A percentile compares a stretch with the other conserved stretches of the same genome.
phyloP scores from a whole-genome alignment of 306 rosid species.

The Malus orientalis region DNA sequence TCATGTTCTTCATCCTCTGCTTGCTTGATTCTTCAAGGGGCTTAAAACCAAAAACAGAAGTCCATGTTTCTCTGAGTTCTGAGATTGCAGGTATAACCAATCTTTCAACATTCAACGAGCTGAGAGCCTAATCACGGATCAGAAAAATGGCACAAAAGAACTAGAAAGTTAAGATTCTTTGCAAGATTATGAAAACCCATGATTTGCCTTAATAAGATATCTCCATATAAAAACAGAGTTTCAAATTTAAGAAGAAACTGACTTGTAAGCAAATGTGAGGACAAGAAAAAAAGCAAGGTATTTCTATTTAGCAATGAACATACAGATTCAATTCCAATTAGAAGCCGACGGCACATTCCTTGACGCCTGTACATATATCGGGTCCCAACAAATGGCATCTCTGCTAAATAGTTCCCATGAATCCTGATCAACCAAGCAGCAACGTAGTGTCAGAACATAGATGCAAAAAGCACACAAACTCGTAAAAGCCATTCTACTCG shows the following conservation, averaged over 20 bases:
- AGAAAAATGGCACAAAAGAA: neutral
- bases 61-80: conserved; percentile 76
- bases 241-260: neutral
- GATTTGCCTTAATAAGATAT: neutral
- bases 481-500: neutral
- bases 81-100: conserved; percentile 90
- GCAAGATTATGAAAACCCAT: neutral
- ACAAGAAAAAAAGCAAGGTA: conserved; percentile 8
- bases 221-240: neutral
- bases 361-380: conserved; percentile 84
- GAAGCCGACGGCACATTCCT: conserved; percentile 95
- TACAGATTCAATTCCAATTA: conserved; percentile 66
- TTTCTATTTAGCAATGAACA: conserved; percentile 25
- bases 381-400: conserved; percentile 98
- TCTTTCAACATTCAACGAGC: conserved; percentile 66
- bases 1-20: conserved; percentile 50
- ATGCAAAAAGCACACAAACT: neutral
- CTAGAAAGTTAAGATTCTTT: neutral
- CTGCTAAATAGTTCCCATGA: conserved; percentile 78
- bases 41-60: conserved; percentile 74
- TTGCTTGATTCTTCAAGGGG: conserved; percentile 51
- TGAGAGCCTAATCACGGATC: conserved; percentile 49
- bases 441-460: conserved; percentile 15
- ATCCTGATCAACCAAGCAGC: conserved; percentile 49
- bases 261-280: neutral